Base-by-base conservation (phyloP, 78 protist species). In the Pelomyxa schiedti region DNA sequence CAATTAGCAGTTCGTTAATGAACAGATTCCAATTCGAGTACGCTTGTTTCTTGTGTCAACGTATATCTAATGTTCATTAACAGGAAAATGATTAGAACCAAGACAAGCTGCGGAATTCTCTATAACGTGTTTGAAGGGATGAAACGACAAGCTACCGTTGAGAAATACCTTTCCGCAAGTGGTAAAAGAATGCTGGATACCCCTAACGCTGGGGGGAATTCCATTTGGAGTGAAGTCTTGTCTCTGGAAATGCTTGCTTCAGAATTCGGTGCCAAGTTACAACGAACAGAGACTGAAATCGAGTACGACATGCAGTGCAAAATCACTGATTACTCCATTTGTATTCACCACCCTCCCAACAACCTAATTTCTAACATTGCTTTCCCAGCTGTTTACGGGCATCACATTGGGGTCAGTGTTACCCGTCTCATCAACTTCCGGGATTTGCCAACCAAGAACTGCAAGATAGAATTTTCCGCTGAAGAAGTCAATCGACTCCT, bases 121-220 rank as follows among this genome's bases (percentile, higher is more conserved):
- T n/a, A n/a, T n/a, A n/a, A n/a, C n/a, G n/a, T n/a, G n/a, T n/a
- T n/a, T n/a, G n/a, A n/a, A n/a, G n/a, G n/a, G n/a, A n/a, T n/a
- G n/a, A n/a, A n/a, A n/a, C n/a, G n/a, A n/a, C n/a, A n/a, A n/a
- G n/a, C n/a, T n/a, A n/a, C n/a, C n/a, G n/a, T n/a, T n/a, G n/a
- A n/a, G n/a, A n/a, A n/a, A n/a, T n/a, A n/a, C n/a, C 72, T 84
- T 35, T 79, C 89, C 3, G 29, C 36, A 0, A 81, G 81, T 26
- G 89, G 89, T 32, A 35, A 69, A 26, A 32, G 82, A 9, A 72
- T 84, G 26, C 37, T 72, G n/a, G 72, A 63, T n/a, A 78, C 84
- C 5, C 89, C 89, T 70, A 84, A 84, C 24, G 89, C 89, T 8
- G 89, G 89, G 22, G 88, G 89, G 65, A 74, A 74, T 30, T 74